Evolutionary conservation across 2,329 filamentous ascomycete genomes (phyloP), one percentile per base, ranked within the genome.

Genomic region (Sporothrix schenckii): DNA sequence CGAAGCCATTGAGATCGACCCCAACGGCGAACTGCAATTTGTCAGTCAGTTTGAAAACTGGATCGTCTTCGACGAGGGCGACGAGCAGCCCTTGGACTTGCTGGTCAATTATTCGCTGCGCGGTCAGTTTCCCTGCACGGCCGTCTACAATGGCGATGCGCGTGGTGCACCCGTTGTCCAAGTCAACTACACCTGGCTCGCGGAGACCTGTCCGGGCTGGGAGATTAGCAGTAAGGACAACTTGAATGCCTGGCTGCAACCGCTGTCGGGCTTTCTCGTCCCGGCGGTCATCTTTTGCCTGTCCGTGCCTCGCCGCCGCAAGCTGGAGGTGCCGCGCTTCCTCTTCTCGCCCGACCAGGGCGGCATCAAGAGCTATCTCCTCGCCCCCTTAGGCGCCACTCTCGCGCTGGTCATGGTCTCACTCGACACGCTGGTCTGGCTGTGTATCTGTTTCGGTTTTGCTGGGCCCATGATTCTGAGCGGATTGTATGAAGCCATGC

Each of bases 401-500:
- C 52, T 72, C 2, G 74, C 75, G 2, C 41, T 74, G 21, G 1
- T 73, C 9, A 70, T 78, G 21, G 75, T 76, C 7, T 60, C 69
- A 1, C 2, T 75, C 44, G 77, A 78, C 65, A 77, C 76, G 2
- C 47, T 77, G 7, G 47, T 76, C 21, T 78, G 77, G 77, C 70
- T 78, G 2, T 74, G 74, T 19, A 73, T 75, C 13, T 76, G 75
- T 30, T 77, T 78, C 24, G 76, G 75, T 1, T 73, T 77, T 27
- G 71, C 76, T 1, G 77, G 76, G 7, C 77, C 77, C 24, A 78
- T 78, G 75, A 75, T 78, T 21, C 19, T 78, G 34, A 75, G 75
- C 53, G 77, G 76, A 1, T 58, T 78, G 1, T 78, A 78, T 61
- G 77, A 78, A 39, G 76, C 76, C n/a, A 69, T 74, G 50, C 71